Percentiles rank a stretch among this genome's conserved stretches.
Conservation (phyloP, 768 basidiomycete genomes). For the Naganishia vaughanmartiniae region DNA sequence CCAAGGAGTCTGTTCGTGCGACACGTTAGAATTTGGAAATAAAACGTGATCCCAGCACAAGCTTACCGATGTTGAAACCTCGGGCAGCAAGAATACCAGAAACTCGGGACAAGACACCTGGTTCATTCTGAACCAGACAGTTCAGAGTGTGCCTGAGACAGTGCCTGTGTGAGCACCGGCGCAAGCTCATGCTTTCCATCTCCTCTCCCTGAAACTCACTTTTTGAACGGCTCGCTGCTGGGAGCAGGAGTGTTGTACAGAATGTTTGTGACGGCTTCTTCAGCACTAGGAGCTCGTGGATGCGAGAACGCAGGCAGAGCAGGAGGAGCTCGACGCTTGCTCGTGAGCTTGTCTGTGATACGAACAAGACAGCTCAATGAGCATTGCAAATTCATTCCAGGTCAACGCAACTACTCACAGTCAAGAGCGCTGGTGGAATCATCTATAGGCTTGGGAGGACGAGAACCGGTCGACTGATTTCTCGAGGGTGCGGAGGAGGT, state of each 20-base stretch:
- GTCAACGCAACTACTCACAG: constrained; percentile 53
- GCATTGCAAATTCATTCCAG: background rate
- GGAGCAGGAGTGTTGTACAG: constrained; percentile 93
- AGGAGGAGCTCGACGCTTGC: constrained; percentile 58
- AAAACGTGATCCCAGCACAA: background rate
- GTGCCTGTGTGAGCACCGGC: background rate
- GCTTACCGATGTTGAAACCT: constrained; percentile 73
- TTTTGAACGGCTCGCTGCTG: constrained; percentile 74
- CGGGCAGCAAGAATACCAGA: constrained; percentile 95
- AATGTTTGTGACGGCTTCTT: constrained; percentile 96
- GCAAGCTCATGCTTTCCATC: background rate
- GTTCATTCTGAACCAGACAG: constrained; percentile 98
- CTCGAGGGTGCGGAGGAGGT: background rate
- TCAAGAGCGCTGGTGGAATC: constrained; percentile 94
- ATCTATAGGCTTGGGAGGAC: constrained; percentile 62
- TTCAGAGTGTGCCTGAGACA: constrained; percentile 82
- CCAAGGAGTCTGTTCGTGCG: constrained; percentile 80
- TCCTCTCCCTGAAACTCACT: constrained; percentile 35
- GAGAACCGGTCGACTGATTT: constrained; percentile 19
- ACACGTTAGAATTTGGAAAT: background rate
- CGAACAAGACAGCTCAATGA: background rate
- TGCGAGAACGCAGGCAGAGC: constrained; percentile 80
- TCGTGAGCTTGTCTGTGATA: constrained; percentile 45
- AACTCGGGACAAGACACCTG: constrained; percentile 96
- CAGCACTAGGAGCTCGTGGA: constrained; percentile 78